A percentile compares a stretch with the other conserved stretches of the same genome.
Evolutionary conservation across 805 yeast species (phyloP).

Genomic region (Metschnikowia proteae): DNA sequence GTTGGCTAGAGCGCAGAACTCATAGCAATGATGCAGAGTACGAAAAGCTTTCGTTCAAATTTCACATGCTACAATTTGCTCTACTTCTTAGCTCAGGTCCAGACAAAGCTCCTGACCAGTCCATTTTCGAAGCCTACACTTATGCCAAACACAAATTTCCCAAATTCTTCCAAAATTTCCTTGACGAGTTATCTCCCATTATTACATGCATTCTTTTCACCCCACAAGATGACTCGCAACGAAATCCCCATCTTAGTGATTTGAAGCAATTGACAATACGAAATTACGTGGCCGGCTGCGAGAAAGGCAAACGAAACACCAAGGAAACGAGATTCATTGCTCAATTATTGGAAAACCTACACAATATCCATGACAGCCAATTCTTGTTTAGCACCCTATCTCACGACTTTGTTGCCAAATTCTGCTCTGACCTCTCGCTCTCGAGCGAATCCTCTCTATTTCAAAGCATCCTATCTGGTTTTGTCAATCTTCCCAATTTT

Average conservation of each 20-base stretch:
- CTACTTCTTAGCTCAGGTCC: constrained; percentile 25
- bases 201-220: constrained; percentile 29
- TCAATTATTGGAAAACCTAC: constrained; percentile 30
- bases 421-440: constrained; percentile 34
- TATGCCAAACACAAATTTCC: constrained; percentile 38
- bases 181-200: constrained; percentile 33
- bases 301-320: constrained; percentile 14
- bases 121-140: constrained; percentile 28
- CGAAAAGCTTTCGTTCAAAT: constrained; percentile 35
- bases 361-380: constrained; percentile 25
- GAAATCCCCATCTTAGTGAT: constrained; percentile 5
- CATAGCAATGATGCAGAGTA: constrained; percentile 7
- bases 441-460: constrained; percentile 41
- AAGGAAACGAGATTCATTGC: constrained; percentile 28
- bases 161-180: constrained; percentile 28
- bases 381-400: constrained; percentile 34
- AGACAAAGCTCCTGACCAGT: constrained; percentile 19
- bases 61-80: constrained; percentile 38
- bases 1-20: constrained; percentile 30
- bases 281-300: constrained; percentile 4
- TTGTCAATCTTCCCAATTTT: constrained; percentile 40
- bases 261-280: constrained; percentile 2
- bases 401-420: constrained; percentile 38
- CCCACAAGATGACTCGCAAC: constrained; percentile 14
- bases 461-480: constrained; percentile 39